Conservation (phyloP, 2,329 filamentous ascomycete species). For the Phialophora chinensis region DNA sequence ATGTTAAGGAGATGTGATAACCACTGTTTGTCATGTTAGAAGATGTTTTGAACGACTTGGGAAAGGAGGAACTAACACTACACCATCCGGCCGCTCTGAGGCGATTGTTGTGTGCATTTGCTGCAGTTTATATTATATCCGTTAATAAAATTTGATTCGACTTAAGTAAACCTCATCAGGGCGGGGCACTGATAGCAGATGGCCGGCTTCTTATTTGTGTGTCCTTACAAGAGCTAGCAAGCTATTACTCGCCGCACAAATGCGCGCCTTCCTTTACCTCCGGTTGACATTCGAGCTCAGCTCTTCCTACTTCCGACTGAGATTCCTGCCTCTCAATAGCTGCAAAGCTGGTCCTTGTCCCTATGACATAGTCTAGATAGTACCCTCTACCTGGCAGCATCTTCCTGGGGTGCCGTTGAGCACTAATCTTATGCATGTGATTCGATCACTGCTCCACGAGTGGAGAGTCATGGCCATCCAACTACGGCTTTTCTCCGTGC, state of each 20-base stretch:
- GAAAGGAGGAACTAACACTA: not conserved
- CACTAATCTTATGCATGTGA: not conserved
- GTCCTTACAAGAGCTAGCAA: no score
- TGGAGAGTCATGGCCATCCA: no score
- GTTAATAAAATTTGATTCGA: no score
- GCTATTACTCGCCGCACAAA: no score
- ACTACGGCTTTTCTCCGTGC: no score
- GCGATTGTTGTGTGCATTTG: not conserved
- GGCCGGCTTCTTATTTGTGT: no score
- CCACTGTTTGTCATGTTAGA: not conserved
- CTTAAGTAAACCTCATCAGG: no score
- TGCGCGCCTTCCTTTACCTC: not conserved
- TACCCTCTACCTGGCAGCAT: no score
- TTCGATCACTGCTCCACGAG: not conserved
- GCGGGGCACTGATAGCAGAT: no score
- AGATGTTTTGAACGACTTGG: not conserved
- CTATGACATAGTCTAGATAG: not conserved
- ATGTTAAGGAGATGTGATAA: slow-evolving; percentile 12
- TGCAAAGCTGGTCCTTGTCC: not conserved
- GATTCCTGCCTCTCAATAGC: not conserved
- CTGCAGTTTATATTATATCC: no score
- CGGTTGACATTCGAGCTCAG: not conserved
- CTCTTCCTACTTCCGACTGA: not conserved
- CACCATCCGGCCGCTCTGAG: slow-evolving; percentile 6
- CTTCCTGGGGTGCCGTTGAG: not conserved